These are phyloP conservation scores for Paecilomyces formosus DNA, from an alignment of 2,329 filamentous ascomycete species.

Conservation along the genomic window DNA sequence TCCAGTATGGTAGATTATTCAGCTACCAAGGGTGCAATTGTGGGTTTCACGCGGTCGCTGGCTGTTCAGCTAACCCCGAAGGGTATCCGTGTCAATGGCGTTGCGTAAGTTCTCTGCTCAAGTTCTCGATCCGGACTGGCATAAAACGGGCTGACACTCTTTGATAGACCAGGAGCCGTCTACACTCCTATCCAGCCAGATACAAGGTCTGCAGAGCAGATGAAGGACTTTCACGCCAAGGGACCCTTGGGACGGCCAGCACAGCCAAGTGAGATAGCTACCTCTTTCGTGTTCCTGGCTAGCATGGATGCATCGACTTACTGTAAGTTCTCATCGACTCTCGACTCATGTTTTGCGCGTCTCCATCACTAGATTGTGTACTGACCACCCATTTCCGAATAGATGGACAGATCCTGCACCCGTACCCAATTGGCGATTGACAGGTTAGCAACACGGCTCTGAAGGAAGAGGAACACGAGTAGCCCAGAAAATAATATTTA, in stretches of 20 bases:
- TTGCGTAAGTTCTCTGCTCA: slow-evolving; percentile 25
- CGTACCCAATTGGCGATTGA: slow-evolving; percentile 27
- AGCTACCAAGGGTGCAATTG: slow-evolving; percentile 52
- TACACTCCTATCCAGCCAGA: slow-evolving; percentile 30
- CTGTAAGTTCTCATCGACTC: slow-evolving; percentile 17
- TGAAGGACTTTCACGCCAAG: slow-evolving; percentile 24
- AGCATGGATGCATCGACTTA: slow-evolving; percentile 27
- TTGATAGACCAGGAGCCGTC: slow-evolving; percentile 21
- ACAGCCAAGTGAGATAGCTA: slow-evolving; percentile 32
- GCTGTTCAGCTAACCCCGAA: slow-evolving; percentile 47
- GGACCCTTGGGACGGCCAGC: slow-evolving; percentile 25
- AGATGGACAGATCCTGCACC: slow-evolving; percentile 30
- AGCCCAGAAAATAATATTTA: background rate
- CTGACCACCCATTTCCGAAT: slow-evolving; percentile 1
- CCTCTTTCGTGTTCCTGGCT: slow-evolving; percentile 33
- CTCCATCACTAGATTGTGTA: background rate
- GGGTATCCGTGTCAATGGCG: slow-evolving; percentile 50
- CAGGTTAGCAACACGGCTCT: background rate
- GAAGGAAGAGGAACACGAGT: background rate
- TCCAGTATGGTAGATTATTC: slow-evolving; percentile 47
- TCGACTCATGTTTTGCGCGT: background rate
- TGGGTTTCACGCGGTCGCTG: slow-evolving; percentile 48
- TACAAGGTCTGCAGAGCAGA: slow-evolving; percentile 24
- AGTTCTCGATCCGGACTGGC: background rate
- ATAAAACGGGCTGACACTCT: background rate